A percentile compares a stretch with the other conserved stretches of the same genome.
phyloP scores from a whole-genome alignment of 2,329 filamentous ascomycete genomes.

The Verticillium longisporum region DNA sequence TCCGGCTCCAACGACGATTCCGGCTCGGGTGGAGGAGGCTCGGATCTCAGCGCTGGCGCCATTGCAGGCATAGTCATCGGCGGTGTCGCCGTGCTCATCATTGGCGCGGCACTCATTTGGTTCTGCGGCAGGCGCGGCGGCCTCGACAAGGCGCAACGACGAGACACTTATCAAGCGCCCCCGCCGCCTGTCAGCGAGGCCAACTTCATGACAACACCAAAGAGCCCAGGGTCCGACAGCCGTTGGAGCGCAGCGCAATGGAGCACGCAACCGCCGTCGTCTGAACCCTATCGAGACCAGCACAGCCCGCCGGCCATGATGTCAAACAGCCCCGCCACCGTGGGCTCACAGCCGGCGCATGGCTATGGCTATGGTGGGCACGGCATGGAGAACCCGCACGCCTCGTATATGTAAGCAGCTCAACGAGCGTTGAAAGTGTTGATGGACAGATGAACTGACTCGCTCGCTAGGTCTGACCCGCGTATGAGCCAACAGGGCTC shows the following conservation, averaged over 20 bases:
- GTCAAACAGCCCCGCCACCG: not conserved
- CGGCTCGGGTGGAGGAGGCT: not conserved
- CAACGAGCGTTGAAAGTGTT: no score
- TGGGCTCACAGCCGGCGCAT: not conserved
- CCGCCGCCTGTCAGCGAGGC: conserved; percentile 19
- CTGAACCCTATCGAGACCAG: not conserved
- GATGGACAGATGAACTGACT: not conserved
- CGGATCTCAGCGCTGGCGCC: conserved; percentile 30
- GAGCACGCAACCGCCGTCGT: not conserved
- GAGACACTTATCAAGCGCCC: conserved; percentile 10
- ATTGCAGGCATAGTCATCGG: conserved; percentile 57
- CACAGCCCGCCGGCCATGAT: not conserved
- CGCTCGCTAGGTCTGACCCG: not conserved
- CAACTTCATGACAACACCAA: conserved; percentile 17
- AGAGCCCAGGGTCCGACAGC: conserved; percentile 24
- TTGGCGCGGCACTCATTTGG: conserved; percentile 39
- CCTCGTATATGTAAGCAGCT: not conserved
- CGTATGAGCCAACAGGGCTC: not conserved
- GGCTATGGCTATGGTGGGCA: not conserved
- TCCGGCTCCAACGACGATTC: conserved; percentile 1
- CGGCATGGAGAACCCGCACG: not conserved
- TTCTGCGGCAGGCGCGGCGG: conserved; percentile 36
- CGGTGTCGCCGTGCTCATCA: conserved; percentile 32
- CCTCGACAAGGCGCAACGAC: conserved; percentile 26
- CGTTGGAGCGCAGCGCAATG: conserved; percentile 1